Conservation (phyloP, 208 protist genomes). For the Trypanosoma grayi region DNA sequence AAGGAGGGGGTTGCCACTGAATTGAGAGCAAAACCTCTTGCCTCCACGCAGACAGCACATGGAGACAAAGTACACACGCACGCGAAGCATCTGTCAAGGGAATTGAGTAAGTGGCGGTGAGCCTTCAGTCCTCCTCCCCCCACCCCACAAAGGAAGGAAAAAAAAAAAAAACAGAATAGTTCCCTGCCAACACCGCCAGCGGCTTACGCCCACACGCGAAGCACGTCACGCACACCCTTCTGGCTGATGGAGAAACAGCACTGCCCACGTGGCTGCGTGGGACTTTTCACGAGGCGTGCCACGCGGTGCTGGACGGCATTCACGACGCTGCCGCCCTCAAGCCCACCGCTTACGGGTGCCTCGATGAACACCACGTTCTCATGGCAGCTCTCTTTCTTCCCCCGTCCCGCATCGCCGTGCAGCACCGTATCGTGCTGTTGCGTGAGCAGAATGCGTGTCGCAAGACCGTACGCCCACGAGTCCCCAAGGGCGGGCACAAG, state of each 20-base stretch:
- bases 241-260: constrained; percentile 67
- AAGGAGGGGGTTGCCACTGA: no score
- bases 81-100: no score
- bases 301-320: constrained; percentile 68
- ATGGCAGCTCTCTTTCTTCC: constrained; percentile 5
- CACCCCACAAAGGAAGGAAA: constrained; percentile 14
- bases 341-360: background rate
- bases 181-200: background rate
- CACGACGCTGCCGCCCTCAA: background rate
- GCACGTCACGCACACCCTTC: constrained; percentile 65
- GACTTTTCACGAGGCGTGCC: constrained; percentile 54
- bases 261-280: constrained; percentile 32
- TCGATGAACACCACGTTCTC: constrained; percentile 22
- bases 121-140: no score
- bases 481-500: constrained; percentile 78
- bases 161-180: background rate
- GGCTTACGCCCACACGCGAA: constrained; percentile 11
- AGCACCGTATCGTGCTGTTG: constrained; percentile 55
- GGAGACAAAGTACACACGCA: no score
- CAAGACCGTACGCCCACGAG: constrained; percentile 51
- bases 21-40: no score
- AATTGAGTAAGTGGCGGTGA: no score
- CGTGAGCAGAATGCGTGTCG: constrained; percentile 57
- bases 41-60: no score
- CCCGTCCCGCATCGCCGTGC: background rate